Conservation (phyloP, 768 basidiomycete genomes). For the Scleroderma citrinum region DNA sequence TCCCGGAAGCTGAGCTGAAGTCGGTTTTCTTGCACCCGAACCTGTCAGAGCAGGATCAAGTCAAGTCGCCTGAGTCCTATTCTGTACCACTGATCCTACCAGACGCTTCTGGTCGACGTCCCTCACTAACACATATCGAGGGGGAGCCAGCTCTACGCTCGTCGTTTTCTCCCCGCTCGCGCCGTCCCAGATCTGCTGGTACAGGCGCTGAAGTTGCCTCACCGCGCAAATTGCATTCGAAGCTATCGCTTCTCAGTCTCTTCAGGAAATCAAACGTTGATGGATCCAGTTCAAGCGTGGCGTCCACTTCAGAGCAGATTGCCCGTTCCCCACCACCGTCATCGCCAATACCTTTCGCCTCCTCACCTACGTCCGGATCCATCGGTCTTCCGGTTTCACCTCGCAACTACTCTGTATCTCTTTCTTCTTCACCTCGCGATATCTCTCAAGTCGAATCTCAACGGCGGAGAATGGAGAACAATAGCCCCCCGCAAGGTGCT, state of each 20-base stretch:
- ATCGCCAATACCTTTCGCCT: constrained; percentile 19
- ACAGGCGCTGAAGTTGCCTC: constrained; percentile 48
- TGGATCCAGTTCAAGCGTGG: constrained; percentile 31
- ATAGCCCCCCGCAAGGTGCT: constrained; percentile 16
- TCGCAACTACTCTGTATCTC: constrained; percentile 13
- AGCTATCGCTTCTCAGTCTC: constrained; percentile 67
- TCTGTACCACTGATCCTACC: constrained; percentile 11
- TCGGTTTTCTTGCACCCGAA: constrained; percentile 8
- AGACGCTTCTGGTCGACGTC: constrained; percentile 42
- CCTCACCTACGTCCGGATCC: constrained; percentile 13
- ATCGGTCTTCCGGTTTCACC: constrained; percentile 25
- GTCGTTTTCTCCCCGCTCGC: constrained; percentile 29
- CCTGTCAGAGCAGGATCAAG: constrained; percentile 13
- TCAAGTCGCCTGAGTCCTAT: neutral
- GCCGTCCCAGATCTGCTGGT: constrained; percentile 69
- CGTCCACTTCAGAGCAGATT: constrained; percentile 25
- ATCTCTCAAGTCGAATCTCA: constrained; percentile 11
- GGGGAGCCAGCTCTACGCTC: constrained; percentile 30
- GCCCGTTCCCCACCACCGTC: constrained; percentile 22
- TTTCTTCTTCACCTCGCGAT: constrained; percentile 29
- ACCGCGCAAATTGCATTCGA: constrained; percentile 52
- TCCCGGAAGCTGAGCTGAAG: constrained; percentile 24
- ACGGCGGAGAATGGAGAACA: constrained; percentile 20
- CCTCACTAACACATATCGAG: constrained; percentile 60
- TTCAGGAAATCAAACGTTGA: constrained; percentile 57